A percentile compares a stretch with the other conserved stretches of the same genome.
phyloP scores from a whole-genome alignment of 2,329 filamentous ascomycete genomes.

The Aphanocladium album region DNA sequence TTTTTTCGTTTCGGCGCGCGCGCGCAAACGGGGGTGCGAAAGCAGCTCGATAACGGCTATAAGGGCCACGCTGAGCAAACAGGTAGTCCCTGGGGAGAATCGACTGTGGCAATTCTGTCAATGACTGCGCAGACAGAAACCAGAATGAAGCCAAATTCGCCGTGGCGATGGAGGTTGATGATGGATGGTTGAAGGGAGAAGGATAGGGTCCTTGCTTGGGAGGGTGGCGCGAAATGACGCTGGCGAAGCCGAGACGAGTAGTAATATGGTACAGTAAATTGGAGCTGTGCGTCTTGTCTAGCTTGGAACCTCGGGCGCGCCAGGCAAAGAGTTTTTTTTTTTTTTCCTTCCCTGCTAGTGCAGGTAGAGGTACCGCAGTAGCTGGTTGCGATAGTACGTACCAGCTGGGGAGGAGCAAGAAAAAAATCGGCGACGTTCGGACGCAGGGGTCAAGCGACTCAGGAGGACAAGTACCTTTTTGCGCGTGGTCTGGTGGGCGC shows the following conservation, averaged over 20 bases:
- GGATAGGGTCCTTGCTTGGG: background rate
- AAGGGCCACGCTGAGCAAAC: slow-evolving; percentile 4
- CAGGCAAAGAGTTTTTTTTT: slow-evolving; percentile 1
- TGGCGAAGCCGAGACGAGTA: slow-evolving; percentile 2
- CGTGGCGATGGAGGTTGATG: background rate
- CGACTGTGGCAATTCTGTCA: background rate
- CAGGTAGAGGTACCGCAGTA: background rate
- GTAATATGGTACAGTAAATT: background rate
- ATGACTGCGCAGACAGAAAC: background rate
- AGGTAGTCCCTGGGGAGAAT: background rate
- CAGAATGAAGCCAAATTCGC: background rate
- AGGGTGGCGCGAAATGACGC: slow-evolving; percentile 11
- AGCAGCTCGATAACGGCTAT: background rate
- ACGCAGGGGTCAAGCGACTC: background rate
- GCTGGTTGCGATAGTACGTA: background rate
- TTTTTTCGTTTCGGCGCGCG: background rate
- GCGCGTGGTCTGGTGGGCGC: background rate
- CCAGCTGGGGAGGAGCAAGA: background rate
- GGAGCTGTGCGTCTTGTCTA: background rate
- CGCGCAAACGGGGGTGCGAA: no score
- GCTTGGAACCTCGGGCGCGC: slow-evolving; percentile 7
- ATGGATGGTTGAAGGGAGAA: background rate
- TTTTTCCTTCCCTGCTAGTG: background rate
- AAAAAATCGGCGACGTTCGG: slow-evolving; percentile 4
- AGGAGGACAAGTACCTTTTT: background rate